Percentiles rank a stretch among this genome's conserved stretches.
These are phyloP conservation scores for Colletotrichum liriopes DNA, from an alignment of 2,329 filamentous ascomycete species.

Conservation along the genomic window DNA sequence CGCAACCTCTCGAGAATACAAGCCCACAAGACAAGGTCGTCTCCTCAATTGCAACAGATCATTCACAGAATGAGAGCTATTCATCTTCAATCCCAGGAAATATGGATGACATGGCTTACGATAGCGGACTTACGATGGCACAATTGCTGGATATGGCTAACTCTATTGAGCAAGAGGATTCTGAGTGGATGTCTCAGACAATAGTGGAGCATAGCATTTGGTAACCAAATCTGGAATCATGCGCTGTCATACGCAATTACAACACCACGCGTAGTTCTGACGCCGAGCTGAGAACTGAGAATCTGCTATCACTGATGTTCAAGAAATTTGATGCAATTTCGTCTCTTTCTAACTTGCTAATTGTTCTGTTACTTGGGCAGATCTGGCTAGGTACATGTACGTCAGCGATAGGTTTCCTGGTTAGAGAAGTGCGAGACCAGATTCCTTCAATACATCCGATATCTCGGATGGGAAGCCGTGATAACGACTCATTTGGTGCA, in stretches of 20 bases:
- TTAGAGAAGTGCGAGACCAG: neutral
- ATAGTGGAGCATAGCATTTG: constrained; percentile 62
- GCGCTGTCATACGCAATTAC: neutral
- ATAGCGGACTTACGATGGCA: constrained; percentile 58
- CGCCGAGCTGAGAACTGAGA: too few species aligned
- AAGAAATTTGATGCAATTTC: too few species aligned
- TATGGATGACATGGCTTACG: constrained; percentile 47
- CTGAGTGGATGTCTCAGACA: constrained; percentile 63
- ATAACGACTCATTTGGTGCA: too few species aligned
- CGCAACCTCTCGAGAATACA: neutral
- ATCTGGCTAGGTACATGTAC: too few species aligned
- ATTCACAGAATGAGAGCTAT: constrained; percentile 38
- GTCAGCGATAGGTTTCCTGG: too few species aligned
- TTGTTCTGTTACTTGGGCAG: too few species aligned
- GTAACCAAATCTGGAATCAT: constrained; percentile 43
- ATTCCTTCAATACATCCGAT: too few species aligned
- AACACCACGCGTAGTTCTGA: too few species aligned
- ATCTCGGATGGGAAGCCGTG: too few species aligned
- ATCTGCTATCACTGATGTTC: too few species aligned
- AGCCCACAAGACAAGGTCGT: constrained; percentile 22
- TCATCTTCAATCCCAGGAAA: constrained; percentile 26
- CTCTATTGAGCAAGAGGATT: constrained; percentile 60
- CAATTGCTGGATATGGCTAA: constrained; percentile 65
- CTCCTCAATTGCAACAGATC: constrained; percentile 18
- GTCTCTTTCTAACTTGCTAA: too few species aligned